These are phyloP conservation scores for Lathyrus oleraceus DNA, from an alignment of 306 rosid genomes.

Conservation along the genomic window DNA sequence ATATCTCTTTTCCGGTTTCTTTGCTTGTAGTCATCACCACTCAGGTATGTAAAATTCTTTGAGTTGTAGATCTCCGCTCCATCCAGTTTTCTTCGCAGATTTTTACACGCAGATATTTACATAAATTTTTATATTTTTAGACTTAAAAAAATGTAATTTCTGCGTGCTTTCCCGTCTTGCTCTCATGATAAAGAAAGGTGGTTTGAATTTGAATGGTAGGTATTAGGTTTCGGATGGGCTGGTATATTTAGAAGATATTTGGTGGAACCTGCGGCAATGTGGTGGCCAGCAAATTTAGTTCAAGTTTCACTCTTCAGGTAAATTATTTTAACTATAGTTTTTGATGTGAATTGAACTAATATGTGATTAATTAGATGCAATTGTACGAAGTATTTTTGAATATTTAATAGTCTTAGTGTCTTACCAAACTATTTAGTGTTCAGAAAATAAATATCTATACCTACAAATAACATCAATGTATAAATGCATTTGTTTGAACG, in stretches of 20 bases:
- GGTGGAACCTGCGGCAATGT: slow-evolving; percentile 95
- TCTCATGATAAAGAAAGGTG: not conserved
- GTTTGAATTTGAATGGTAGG: slow-evolving; percentile 59
- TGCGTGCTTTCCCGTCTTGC: no score
- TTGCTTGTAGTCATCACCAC: slow-evolving; percentile 75
- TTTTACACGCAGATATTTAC: no score
- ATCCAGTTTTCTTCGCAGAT: no score
- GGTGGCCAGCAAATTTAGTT: slow-evolving; percentile 98
- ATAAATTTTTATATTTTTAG: no score
- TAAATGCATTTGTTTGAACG: not conserved
- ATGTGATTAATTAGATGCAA: no score
- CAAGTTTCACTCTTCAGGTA: slow-evolving; percentile 98
- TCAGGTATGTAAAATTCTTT: slow-evolving; percentile 56
- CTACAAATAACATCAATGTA: not conserved
- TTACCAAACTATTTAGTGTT: no score
- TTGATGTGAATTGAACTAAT: no score
- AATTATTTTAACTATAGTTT: no score
- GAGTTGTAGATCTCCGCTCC: no score
- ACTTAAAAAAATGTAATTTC: no score
- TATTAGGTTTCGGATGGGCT: slow-evolving; percentile 96
- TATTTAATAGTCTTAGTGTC: no score
- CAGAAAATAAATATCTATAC: not conserved
- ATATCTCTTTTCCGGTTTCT: slow-evolving; percentile 69
- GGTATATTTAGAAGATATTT: slow-evolving; percentile 80
- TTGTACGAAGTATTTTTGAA: no score